A percentile compares a stretch with the other conserved stretches of the same genome.
Evolutionary conservation across 139 green algal species (phyloP).

Genomic region (Tetradesmus lagerheimii): DNA sequence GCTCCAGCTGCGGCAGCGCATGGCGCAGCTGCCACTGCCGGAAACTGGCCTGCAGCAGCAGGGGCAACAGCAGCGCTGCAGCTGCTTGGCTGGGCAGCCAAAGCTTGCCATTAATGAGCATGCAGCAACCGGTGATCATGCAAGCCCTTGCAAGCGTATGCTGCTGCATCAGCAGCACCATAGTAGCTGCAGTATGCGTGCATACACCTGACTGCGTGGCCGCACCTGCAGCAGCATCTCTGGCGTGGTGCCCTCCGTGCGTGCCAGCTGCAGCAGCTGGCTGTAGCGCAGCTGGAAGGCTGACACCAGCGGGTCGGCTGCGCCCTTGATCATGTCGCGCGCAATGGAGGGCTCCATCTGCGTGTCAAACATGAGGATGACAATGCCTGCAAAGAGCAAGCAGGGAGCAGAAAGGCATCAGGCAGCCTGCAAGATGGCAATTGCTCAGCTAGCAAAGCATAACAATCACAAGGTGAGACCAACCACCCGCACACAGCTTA

Average conservation of each 20-base stretch:
- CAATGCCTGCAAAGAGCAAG: slow-evolving; percentile 67
- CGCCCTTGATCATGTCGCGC: slow-evolving; percentile 85
- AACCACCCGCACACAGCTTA: too few relatives aligned
- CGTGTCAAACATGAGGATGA: slow-evolving; percentile 90
- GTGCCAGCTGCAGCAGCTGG: slow-evolving; percentile 88
- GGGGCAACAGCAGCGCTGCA: neutral
- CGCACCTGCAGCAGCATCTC: slow-evolving; percentile 55
- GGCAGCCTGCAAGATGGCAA: too few relatives aligned
- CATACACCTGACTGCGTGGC: too few relatives aligned
- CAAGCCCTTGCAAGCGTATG: too few relatives aligned
- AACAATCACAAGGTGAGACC: too few relatives aligned
- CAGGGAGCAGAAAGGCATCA: too few relatives aligned
- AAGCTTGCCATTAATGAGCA: neutral
- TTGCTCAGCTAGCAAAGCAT: too few relatives aligned
- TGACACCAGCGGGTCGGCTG: slow-evolving; percentile 80
- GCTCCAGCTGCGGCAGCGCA: slow-evolving; percentile 70
- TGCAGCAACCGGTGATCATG: too few relatives aligned
- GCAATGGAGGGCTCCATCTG: slow-evolving; percentile 84
- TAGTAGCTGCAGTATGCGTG: too few relatives aligned
- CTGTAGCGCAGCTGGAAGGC: slow-evolving; percentile 84
- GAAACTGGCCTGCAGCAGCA: slow-evolving; percentile 54
- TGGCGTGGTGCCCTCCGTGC: slow-evolving; percentile 62
- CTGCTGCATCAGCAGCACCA: neutral
- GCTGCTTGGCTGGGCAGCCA: neutral
- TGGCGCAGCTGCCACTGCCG: slow-evolving; percentile 79